Evolutionary conservation across 169 alveolate genomes (phyloP).

Genomic region (Eimeria tenella): DNA sequence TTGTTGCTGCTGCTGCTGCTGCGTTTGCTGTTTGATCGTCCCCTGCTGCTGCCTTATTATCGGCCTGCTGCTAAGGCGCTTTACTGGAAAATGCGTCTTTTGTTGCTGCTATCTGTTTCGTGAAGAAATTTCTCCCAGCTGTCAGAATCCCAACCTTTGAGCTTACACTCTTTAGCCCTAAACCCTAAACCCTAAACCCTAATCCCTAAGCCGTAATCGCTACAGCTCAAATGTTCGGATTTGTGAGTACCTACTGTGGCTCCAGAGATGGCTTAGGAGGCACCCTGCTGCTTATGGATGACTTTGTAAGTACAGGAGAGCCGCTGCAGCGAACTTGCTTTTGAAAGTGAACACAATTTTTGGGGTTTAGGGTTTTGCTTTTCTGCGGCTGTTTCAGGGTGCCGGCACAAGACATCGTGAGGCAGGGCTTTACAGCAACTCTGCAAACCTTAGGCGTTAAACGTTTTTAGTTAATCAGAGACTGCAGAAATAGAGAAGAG

Average conservation of each 20-base stretch:
- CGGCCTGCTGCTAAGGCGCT: background rate
- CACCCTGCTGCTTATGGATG: background rate
- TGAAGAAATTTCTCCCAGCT: background rate
- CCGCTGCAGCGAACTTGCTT: background rate
- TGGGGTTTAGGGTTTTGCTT: background rate
- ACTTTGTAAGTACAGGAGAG: background rate
- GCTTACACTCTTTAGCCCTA: background rate
- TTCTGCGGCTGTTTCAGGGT: background rate
- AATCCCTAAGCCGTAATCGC: background rate
- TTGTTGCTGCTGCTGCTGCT: slow-evolving; percentile 11
- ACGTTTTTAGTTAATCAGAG: background rate
- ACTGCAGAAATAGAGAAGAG: background rate
- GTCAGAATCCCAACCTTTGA: background rate
- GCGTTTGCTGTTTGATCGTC: slow-evolving; percentile 23
- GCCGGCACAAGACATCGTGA: slow-evolving; percentile 2
- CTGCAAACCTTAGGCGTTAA: background rate
- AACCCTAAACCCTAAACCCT: slow-evolving; percentile 1
- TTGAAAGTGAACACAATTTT: no score
- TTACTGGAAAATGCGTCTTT: background rate
- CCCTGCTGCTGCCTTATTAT: background rate
- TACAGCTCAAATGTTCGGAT: background rate
- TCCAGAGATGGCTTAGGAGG: background rate
- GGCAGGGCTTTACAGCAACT: background rate
- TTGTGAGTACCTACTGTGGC: background rate
- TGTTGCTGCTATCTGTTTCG: background rate